Evolutionary conservation across 106 monocot species (phyloP), one percentile per base, ranked within the genome.

Genomic region (Dendrobium huoshanense): DNA sequence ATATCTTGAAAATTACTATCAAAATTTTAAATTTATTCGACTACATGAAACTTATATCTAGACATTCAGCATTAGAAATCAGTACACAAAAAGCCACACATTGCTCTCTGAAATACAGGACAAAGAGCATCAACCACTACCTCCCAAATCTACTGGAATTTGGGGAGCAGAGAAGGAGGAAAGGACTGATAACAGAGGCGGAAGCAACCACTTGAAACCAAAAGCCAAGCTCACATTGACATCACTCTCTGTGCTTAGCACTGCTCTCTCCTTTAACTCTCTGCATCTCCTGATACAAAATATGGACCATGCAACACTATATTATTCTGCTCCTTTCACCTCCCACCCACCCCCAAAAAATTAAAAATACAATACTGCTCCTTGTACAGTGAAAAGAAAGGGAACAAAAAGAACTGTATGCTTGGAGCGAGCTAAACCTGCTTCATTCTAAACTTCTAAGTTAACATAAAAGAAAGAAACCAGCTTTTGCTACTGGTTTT

Each of bases 141-240:
- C 79, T 75, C 13, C 76, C 79, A 78, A 82, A 79, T 67, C 82
- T 79, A 82, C 75, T 82, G 86, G 86, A 82, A 86, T 78, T 79
- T 81, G 78, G 85, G 81, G 78, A 78, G 81, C 79, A 86, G 59
- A 56, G 81, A 20, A 70, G 49, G 13, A 51, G 37, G 43, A 75
- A 45, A 51, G 20, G 77, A 43, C 44, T 77, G 41, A 6, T 43
- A 27, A 8, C 45, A 11, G n/a, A 67, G 67, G n/a, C 9, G 51
- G 51, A 51, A 51, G 51, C 51, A 13, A 51, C 13, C 51, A 2
- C 10, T 51, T 51, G 51, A 51, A 49, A 1, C 72, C 45, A 48
- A 67, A 33, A 22, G 20, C 27, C 47, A 70, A 78, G 18, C 37
- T 61, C 27, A 55, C 79, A 29, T 48, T 44, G 47, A 61, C 58